Conservation (phyloP, 1,139 yeast species). For the Yamadazyma jaroonii region DNA sequence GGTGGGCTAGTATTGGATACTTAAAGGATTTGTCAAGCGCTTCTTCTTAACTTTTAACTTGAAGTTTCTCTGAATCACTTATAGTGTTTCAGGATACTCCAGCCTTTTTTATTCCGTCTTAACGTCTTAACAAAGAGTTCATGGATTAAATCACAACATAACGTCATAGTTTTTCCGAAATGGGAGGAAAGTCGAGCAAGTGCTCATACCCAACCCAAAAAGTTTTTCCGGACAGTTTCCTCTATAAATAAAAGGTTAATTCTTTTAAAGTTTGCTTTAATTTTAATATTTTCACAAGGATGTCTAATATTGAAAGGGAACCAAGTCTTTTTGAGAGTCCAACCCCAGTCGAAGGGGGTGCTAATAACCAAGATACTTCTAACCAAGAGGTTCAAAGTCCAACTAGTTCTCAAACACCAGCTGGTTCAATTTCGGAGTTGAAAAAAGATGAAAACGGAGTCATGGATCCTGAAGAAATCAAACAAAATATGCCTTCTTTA, state of each 20-base stretch:
- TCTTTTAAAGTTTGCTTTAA: neutral
- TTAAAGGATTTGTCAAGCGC: too few species aligned
- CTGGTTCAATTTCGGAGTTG: conserved; percentile 2
- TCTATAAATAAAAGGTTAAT: neutral
- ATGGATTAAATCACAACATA: neutral
- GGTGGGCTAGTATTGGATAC: too few species aligned
- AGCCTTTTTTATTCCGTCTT: too few species aligned
- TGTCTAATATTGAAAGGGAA: neutral
- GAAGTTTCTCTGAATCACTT: too few species aligned
- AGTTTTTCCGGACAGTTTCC: conserved; percentile 3
- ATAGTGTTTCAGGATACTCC: too few species aligned
- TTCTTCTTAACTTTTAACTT: too few species aligned
- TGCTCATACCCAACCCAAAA: conserved; percentile 1
- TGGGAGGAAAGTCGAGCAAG: neutral
- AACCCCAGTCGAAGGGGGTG: neutral
- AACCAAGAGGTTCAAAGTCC: neutral
- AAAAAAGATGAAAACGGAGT: conserved; percentile 5
- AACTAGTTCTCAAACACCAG: conserved; percentile 2
- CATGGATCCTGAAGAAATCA: conserved; percentile 8
- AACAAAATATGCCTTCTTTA: conserved; percentile 11
- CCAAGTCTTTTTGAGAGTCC: neutral
- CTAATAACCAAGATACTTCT: neutral
- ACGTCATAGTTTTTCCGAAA: conserved; percentile 3
- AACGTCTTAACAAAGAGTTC: too few species aligned
- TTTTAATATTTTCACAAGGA: neutral